Conservation (phyloP, 2,329 filamentous ascomycete genomes). For the Hypoxylon sp. region DNA sequence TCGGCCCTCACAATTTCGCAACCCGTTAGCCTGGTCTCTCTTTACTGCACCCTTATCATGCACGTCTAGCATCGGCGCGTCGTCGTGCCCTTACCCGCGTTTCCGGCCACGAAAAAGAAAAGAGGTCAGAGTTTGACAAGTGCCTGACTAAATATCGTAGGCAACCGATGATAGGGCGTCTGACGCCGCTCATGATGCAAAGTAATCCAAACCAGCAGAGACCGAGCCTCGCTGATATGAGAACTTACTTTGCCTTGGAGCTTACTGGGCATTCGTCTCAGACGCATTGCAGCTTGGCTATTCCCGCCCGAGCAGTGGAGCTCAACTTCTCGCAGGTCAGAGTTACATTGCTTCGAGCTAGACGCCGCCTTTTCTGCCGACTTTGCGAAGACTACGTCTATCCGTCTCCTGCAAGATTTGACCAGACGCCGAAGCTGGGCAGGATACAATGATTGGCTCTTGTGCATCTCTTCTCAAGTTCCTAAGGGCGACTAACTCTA, state of each 20-base stretch:
- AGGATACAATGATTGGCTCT: conserved; percentile 25
- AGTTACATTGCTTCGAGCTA: conserved; percentile 34
- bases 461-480: conserved; percentile 1
- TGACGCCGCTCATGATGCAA: conserved; percentile 31
- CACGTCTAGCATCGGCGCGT: conserved; percentile 34
- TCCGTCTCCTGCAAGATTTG: conserved; percentile 28
- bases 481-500: conserved; percentile 14
- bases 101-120: conserved; percentile 39
- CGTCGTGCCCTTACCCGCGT: conserved; percentile 33
- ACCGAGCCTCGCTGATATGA: conserved; percentile 27
- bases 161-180: conserved; percentile 24
- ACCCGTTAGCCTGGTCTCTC: conserved; percentile 23
- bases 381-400: conserved; percentile 26
- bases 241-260: conserved; percentile 23
- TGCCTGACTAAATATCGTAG: conserved; percentile 40
- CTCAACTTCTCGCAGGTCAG: conserved; percentile 22
- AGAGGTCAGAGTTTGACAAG: conserved; percentile 36
- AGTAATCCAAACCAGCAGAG: conserved; percentile 25
- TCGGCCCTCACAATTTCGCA: conserved; percentile 39
- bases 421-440: conserved; percentile 30
- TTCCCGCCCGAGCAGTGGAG: conserved; percentile 24
- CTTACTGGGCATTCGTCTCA: conserved; percentile 22
- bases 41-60: conserved; percentile 35
- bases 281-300: conserved; percentile 27
- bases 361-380: conserved; percentile 25